Evolutionary conservation across 805 yeast genomes (phyloP), one percentile per base, ranked within the genome.

Genomic region (Teunomyces atbi): DNA sequence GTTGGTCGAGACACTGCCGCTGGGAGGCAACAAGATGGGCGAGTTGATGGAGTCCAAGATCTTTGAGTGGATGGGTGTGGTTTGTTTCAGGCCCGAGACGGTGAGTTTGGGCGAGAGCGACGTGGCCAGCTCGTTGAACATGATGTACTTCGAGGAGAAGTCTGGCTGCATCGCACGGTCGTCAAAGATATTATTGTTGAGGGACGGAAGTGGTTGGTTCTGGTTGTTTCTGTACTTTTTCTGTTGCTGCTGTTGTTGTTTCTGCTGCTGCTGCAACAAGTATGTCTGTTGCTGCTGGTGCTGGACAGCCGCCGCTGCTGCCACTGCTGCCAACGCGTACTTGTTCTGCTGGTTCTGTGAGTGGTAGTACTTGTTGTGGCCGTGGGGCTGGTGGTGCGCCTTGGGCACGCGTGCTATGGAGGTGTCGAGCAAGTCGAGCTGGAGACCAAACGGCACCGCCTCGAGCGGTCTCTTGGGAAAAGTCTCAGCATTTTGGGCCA

Each of bases 281-380:
- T 51, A 52, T 29, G 48, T 48, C 35, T 57, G 61, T 21, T 52
- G 57, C 28, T 53, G 61, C 41, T 58, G 67, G 35, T 62, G 66
- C 36, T 58, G 64, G 16, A 59, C 65, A 12, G 64, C 66, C 12
- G 68, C 68, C n/a, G 68, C 61, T 2, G 64, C 66, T 3, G 66
- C 65, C 4, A 59, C 62, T 5, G 68, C 61, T 13, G 66, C 62
- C 41, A 57, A 51, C 1, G 65, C 57, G 43, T 60, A 61, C 46
- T 61, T 59, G 45, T 56, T 54, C 35, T 55, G 61, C 44, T 54
- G 60, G 37, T 42, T 44, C 16, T 49, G 52, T 35, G 40, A 37
- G 27, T 46, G 43, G 35, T 50, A 42, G 32, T 45, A 46, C 18
- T 53, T 44, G 49, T 21, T 41, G 50, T 45, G 34, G 40, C 44